A percentile compares a stretch with the other conserved stretches of the same genome.
Conservation (phyloP, 768 basidiomycete species). For the Amanita inopinata region DNA sequence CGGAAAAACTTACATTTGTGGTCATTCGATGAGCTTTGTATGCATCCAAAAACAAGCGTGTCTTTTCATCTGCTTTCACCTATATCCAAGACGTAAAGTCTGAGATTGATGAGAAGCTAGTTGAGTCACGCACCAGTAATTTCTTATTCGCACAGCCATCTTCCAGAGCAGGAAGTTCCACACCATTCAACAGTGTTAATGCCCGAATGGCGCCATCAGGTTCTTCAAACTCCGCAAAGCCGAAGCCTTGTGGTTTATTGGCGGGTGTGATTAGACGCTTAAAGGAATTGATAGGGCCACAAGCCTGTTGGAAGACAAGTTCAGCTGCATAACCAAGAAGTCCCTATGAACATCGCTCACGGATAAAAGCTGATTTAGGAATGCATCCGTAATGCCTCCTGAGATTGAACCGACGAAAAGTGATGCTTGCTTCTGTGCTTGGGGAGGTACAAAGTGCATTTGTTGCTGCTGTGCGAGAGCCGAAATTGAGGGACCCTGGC, state of each 20-base stretch:
- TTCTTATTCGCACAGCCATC: slow-evolving; percentile 45
- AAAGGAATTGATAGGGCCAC: slow-evolving; percentile 82
- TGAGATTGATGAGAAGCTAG: slow-evolving; percentile 29
- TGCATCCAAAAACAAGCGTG: slow-evolving; percentile 76
- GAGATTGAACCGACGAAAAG: slow-evolving; percentile 95
- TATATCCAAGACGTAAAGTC: slow-evolving; percentile 35
- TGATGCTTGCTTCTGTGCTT: slow-evolving; percentile 57
- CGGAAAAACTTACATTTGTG: slow-evolving; percentile 56
- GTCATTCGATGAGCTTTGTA: slow-evolving; percentile 72
- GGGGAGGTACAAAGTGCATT: slow-evolving; percentile 59
- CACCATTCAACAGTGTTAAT: slow-evolving; percentile 35
- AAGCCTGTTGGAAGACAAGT: slow-evolving; percentile 47
- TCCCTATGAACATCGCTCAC: slow-evolving; percentile 34
- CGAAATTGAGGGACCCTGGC: slow-evolving; percentile 87
- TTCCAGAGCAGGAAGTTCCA: slow-evolving; percentile 44
- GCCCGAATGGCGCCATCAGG: slow-evolving; percentile 84
- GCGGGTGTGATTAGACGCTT: slow-evolving; percentile 89
- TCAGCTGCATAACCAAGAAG: background rate
- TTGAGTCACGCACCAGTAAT: slow-evolving; percentile 47
- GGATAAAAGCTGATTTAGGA: slow-evolving; percentile 66
- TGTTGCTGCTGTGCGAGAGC: slow-evolving; percentile 84
- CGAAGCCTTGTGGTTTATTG: slow-evolving; percentile 93
- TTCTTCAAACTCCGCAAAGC: slow-evolving; percentile 93
- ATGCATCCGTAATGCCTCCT: slow-evolving; percentile 79
- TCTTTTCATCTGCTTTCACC: slow-evolving; percentile 98